Evolutionary conservation across 306 rosid species (phyloP).

Genomic region (Prunus mume): DNA sequence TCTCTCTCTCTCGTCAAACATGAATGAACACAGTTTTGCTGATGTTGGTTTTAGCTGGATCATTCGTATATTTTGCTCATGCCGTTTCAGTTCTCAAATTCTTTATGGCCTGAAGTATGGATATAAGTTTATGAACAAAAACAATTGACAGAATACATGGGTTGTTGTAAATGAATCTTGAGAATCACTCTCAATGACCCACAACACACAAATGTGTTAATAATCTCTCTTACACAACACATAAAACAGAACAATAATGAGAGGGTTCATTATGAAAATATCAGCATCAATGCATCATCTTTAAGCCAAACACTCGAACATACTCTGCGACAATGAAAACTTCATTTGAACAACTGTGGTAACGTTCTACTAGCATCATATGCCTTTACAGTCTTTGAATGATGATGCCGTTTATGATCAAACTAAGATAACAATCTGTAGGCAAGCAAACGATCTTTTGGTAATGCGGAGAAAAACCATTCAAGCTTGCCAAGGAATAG

Average conservation of each 20-base stretch:
- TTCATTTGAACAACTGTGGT: neutral
- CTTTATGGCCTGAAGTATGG: no score
- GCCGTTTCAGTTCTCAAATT: no score
- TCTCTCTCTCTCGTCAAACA: no score
- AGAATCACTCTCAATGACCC: no score
- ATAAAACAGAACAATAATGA: no score
- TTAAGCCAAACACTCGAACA: neutral
- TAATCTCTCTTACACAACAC: no score
- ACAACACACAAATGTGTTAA: no score
- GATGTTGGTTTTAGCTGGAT: neutral
- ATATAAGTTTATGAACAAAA: no score
- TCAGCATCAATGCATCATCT: neutral
- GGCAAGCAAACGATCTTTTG: neutral
- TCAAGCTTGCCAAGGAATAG: neutral
- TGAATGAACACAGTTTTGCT: neutral
- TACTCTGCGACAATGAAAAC: neutral
- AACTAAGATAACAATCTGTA: neutral
- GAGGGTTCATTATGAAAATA: no score
- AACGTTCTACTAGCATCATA: neutral
- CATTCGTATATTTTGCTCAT: no score
- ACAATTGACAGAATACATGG: no score
- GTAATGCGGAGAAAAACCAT: neutral
- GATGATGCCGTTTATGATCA: neutral
- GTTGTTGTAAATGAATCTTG: no score
- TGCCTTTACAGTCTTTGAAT: neutral